Base-by-base conservation (phyloP, 441 rosid genomes). In the Flueggea neowawraea region DNA sequence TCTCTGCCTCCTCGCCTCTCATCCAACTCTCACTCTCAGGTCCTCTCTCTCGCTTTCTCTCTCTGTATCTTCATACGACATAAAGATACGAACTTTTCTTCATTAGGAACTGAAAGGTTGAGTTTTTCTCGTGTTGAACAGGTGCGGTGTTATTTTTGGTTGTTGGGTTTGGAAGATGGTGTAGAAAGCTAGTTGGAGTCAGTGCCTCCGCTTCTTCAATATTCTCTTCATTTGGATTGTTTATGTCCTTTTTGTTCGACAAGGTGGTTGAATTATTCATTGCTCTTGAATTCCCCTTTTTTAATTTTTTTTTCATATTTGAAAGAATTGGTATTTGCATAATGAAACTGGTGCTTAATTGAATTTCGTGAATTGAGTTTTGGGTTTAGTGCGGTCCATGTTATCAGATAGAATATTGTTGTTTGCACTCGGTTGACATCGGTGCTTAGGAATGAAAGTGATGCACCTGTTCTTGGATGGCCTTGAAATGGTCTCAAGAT, bases 21-120 rank as follows among this genome's bases (percentile, higher is more conserved):
- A 16, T 73, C 43, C 88, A 79, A 39, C 70, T 85, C 70, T 0
- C 65, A 1, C 80, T 85, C 55, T 74, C 84, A 62, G 87, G 87
- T 84, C 16, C 44, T 10, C 16, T 36, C 32, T 16, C 65, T 51
- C 17, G 14, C 10, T 12, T 6, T 45, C 11, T 13, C 7, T 13
- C 1, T 31, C 2, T 58, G 3, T 3, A 0, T 10, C 12, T 16
- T 16, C 4, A 36, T 36, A 36, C 4, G 1, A 13, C 22, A 17
- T 4, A 47, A 47, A 14, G 50, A 28, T 2, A 16, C 4, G 14
- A 55, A 11, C 6, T 22, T 15, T 55, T 6, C 43, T 55, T 66
- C 17, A 31, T 31, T 61, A 45, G 43, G 41, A 63, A 15, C 8
- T 65, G 11, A 22, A 32, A 6, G 11, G 4, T 8, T 49, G 33